These are phyloP conservation scores for Achaetomium macrosporum DNA, from an alignment of 2,329 filamentous ascomycete species.

Conservation along the genomic window DNA sequence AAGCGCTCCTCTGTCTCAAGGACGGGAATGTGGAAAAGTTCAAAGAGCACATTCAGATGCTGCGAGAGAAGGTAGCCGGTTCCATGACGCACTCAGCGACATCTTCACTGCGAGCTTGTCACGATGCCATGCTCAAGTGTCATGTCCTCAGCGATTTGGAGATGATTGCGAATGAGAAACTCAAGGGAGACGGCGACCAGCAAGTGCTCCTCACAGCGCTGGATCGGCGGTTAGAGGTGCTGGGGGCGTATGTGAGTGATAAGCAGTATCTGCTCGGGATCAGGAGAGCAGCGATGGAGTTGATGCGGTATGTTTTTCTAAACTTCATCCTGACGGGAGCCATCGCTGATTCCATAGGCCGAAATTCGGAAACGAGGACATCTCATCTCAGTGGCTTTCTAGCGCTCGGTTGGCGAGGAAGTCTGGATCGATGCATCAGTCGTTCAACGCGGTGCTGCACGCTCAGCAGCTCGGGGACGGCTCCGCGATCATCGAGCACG, in stretches of 20 bases:
- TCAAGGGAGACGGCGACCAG: slow-evolving; percentile 36
- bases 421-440: slow-evolving; percentile 73
- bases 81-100: slow-evolving; percentile 73
- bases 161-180: slow-evolving; percentile 54
- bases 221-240: slow-evolving; percentile 72
- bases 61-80: slow-evolving; percentile 66
- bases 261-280: slow-evolving; percentile 91
- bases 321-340: not conserved
- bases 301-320: slow-evolving; percentile 54
- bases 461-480: slow-evolving; percentile 79
- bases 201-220: slow-evolving; percentile 49
- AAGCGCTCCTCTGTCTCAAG: slow-evolving; percentile 56
- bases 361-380: slow-evolving; percentile 63
- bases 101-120: slow-evolving; percentile 73
- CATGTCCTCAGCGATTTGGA: slow-evolving; percentile 87
- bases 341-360: slow-evolving; percentile 37
- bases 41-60: slow-evolving; percentile 49
- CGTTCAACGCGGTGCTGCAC: slow-evolving; percentile 89
- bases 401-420: slow-evolving; percentile 84
- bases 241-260: slow-evolving; percentile 84
- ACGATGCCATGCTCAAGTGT: slow-evolving; percentile 77
- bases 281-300: slow-evolving; percentile 78
- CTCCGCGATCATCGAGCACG: slow-evolving; percentile 89
- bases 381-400: slow-evolving; percentile 78
- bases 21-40: slow-evolving; percentile 48